phyloP scores from a whole-genome alignment of 345 rosid genomes.

The Melaleuca alternifolia region DNA sequence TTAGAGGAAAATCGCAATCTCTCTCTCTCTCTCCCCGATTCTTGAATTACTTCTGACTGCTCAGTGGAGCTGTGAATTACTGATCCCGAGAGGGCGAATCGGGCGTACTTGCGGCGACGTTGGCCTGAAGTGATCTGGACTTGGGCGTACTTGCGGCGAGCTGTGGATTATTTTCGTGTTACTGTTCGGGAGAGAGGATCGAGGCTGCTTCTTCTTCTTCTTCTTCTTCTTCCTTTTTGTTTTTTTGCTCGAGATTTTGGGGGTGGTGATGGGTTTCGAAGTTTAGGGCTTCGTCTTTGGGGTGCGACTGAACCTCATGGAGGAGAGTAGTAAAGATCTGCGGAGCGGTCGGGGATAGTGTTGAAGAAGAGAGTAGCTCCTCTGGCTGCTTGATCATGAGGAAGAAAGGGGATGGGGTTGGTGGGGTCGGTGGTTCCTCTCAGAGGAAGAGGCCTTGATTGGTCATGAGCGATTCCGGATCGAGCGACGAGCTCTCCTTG shows the following conservation, averaged over 20 bases:
- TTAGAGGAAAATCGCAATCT: background rate
- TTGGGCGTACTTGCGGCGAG: background rate
- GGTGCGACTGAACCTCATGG: conserved; percentile 36
- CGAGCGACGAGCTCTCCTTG: conserved; percentile 54
- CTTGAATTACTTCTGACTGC: background rate
- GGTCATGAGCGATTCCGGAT: conserved; percentile 59
- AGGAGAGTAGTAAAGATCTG: conserved; percentile 65
- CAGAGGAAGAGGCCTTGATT: conserved; percentile 57
- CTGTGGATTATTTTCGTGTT: conserved; percentile 1
- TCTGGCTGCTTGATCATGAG: conserved; percentile 90
- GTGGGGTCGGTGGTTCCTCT: conserved; percentile 23
- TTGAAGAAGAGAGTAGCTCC: conserved; percentile 58
- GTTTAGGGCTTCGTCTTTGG: conserved; percentile 15
- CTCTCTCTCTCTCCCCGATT: background rate
- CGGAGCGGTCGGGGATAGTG: conserved; percentile 46
- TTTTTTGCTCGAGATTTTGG: background rate
- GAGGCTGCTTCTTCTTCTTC: background rate
- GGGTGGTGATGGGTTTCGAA: conserved; percentile 13
- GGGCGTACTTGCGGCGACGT: background rate
- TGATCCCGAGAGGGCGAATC: background rate
- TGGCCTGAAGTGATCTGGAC: background rate
- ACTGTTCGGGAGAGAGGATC: conserved; percentile 14
- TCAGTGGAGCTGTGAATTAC: background rate
- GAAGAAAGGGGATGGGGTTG: conserved; percentile 44
- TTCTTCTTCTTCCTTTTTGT: no score